Percentiles rank a stretch among this genome's conserved stretches.
These are phyloP conservation scores for Ceratocystiopsis minuta DNA, from an alignment of 2,329 filamentous ascomycete genomes.

Conservation along the genomic window DNA sequence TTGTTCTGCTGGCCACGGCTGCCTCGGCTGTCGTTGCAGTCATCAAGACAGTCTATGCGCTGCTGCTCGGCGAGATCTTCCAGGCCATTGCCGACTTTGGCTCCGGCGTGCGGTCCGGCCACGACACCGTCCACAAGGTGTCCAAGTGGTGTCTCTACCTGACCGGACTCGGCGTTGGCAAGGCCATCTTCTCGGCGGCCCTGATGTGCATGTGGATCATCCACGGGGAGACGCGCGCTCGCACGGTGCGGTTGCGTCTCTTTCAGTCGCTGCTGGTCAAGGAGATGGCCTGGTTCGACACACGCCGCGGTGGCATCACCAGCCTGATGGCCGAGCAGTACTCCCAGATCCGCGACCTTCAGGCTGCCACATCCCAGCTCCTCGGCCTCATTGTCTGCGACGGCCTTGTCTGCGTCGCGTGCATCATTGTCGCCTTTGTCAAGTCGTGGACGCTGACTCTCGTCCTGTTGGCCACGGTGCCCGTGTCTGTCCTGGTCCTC, in stretches of 20 bases:
- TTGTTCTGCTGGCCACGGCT: conserved; percentile 35
- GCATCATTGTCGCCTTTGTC: conserved; percentile 54
- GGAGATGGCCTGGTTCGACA: conserved; percentile 71
- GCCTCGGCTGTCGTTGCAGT: conserved; percentile 42
- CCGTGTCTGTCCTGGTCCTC: conserved; percentile 45
- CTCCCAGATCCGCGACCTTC: conserved; percentile 64
- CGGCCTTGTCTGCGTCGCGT: conserved; percentile 43
- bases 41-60: conserved; percentile 44
- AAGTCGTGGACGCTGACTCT: conserved; percentile 74
- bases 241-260: conserved; percentile 40
- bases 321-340: conserved; percentile 57
- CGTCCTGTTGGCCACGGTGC: conserved; percentile 56
- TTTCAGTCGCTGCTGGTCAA: conserved; percentile 54
- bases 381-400: conserved; percentile 53
- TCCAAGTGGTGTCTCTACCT: conserved; percentile 45
- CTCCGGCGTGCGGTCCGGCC: conserved; percentile 16
- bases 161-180: conserved; percentile 40
- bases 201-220: conserved; percentile 56
- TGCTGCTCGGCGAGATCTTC: conserved; percentile 61
- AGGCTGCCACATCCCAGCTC: conserved; percentile 62
- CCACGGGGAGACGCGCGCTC: conserved; percentile 69
- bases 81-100: conserved; percentile 51
- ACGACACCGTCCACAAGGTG: conserved; percentile 35
- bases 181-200: conserved; percentile 47
- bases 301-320: conserved; percentile 48